phyloP scores from a whole-genome alignment of 2,329 filamentous ascomycete species.

The Chalaropsis ovoidea region DNA sequence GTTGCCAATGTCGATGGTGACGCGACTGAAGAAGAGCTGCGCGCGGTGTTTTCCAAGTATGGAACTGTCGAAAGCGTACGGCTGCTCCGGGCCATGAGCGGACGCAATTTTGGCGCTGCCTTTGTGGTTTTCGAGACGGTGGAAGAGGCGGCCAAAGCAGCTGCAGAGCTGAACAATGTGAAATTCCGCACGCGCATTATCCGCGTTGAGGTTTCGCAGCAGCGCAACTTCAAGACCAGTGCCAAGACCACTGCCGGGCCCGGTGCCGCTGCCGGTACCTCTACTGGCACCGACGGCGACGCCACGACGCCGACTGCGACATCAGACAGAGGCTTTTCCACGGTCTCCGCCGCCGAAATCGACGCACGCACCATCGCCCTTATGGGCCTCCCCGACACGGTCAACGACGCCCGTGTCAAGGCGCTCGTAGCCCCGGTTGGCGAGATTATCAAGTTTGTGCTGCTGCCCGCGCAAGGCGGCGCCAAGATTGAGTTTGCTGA shows the following conservation, averaged over 20 bases:
- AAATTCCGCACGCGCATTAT: constrained; percentile 59
- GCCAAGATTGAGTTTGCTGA: constrained; percentile 76
- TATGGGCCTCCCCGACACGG: constrained; percentile 79
- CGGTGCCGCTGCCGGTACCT: constrained; percentile 25
- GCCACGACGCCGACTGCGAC: constrained; percentile 26
- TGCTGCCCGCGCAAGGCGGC: constrained; percentile 72
- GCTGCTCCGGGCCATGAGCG: constrained; percentile 56
- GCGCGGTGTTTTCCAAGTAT: constrained; percentile 61
- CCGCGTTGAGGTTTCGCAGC: constrained; percentile 51
- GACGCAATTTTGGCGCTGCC: constrained; percentile 63
- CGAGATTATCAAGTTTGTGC: constrained; percentile 60
- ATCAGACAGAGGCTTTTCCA: neutral
- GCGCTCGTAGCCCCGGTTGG: constrained; percentile 62
- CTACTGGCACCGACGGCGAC: constrained; percentile 29
- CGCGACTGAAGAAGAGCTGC: constrained; percentile 57
- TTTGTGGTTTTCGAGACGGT: constrained; percentile 68
- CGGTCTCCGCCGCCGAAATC: constrained; percentile 33
- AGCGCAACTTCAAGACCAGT: constrained; percentile 47
- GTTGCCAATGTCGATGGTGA: constrained; percentile 57
- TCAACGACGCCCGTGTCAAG: constrained; percentile 76
- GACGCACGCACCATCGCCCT: constrained; percentile 65
- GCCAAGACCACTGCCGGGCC: constrained; percentile 37
- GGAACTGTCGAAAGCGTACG: constrained; percentile 65
- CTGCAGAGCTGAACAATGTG: constrained; percentile 58
- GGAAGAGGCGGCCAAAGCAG: constrained; percentile 56